Conservation (phyloP, 192 early-diverging fungal species). For the Rhizophagus sp. region DNA sequence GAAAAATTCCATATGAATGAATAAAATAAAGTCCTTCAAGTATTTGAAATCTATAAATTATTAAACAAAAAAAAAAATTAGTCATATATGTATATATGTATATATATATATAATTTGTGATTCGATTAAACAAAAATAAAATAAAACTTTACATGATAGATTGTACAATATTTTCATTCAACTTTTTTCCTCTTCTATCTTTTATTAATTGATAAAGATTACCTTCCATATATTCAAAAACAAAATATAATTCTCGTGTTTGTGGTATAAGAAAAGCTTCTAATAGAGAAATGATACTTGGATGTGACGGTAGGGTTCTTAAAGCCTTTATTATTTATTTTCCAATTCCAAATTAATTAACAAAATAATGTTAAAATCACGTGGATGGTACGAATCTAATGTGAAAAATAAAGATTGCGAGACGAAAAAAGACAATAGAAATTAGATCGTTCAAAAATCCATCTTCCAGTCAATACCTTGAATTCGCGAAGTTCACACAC, state of each 20-base stretch:
- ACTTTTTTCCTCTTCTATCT: conserved; percentile 61
- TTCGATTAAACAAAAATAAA: neutral
- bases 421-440: neutral
- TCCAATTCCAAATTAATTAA: neutral
- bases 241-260: conserved; percentile 86
- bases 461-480: conserved; percentile 48
- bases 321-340: conserved; percentile 52
- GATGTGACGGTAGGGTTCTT: conserved; percentile 71
- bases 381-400: neutral
- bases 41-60: conserved; percentile 72
- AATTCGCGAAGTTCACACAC: conserved; percentile 77
- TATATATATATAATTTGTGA: neutral
- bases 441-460: neutral
- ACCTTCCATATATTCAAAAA: conserved; percentile 96
- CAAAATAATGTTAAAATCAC: conserved; percentile 2
- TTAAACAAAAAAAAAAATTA: neutral
- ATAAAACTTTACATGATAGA: conserved; percentile 67
- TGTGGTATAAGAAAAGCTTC: conserved; percentile 78
- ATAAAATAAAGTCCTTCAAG: conserved; percentile 86
- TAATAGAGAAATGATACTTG: conserved; percentile 81
- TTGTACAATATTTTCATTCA: conserved; percentile 69
- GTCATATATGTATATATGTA: conserved; percentile 8
- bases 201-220: conserved; percentile 92
- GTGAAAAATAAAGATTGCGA: neutral
- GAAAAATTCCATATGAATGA: conserved; percentile 92